Base-by-base conservation (phyloP, 2,329 filamentous ascomycete genomes). In the Endothia cerciana region DNA sequence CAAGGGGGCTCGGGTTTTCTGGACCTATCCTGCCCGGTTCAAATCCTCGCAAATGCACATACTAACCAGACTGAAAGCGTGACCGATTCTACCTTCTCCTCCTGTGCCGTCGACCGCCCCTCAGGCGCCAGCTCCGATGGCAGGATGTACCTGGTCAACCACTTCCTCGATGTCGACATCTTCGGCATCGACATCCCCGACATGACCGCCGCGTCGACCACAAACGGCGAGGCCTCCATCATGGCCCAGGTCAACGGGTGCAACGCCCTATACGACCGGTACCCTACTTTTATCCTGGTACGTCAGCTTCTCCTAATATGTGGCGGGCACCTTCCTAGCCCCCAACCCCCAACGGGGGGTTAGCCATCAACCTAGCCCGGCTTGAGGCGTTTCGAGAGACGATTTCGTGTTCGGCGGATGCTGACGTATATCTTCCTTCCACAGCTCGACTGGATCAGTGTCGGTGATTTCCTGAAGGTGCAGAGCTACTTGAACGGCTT, bases 81-180 rank as follows among this genome's bases (percentile, higher is more conserved):
- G 68, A 85, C 83, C 1, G 79, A 85, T 61, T 77, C 83, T 0
- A 80, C 79, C 19, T 89, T 91, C 73, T 87, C 87, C 72, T 84
- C 83, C 47, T 94, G 91, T 77, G 78, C 80, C 11, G 81, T 91
- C 3, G 83, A 91, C 72, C 84, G 91, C 6, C 91, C 91, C 0
- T 58, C 73, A 0, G 75, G 74, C 0, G 78, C 75, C n/a, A 74
- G 78, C 36, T 70, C 79, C 0, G 71, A 74, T 25, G 75, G 74
- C 25, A 77, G 78, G 38, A 80, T 84, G 80, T 79, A 78, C 61
- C 75, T 83, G 41, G 84, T 88, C 77, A 91, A 90, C 75, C 87
- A 90, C 75, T 89, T 89, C 76, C 78, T 90, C 41, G 85, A 89
- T 75, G 69, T 80, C 51, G 75, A 75, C 17, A 72, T 81, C 19